A percentile compares a stretch with the other conserved stretches of the same genome.
Conservation (phyloP, 2,329 filamentous ascomycete species). For the Phyllosticta citribraziliensis region DNA sequence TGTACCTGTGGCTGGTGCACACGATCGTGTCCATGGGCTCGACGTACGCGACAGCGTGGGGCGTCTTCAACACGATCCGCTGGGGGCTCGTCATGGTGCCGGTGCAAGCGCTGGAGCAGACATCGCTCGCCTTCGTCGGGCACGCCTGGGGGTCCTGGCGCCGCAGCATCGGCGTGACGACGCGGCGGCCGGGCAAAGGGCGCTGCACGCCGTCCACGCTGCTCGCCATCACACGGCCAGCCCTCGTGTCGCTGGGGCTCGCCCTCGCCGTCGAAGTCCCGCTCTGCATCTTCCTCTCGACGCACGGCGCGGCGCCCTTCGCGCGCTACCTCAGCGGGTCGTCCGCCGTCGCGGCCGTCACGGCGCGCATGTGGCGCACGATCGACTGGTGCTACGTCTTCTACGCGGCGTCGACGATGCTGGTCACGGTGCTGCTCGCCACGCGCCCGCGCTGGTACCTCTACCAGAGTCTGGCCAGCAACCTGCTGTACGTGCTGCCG, state of each 20-base stretch:
- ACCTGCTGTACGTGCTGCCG: constrained; percentile 58
- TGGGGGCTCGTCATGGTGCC: constrained; percentile 70
- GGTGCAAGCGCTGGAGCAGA: constrained; percentile 56
- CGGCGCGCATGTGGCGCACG: constrained; percentile 52
- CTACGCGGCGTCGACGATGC: constrained; percentile 55
- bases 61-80: constrained; percentile 62
- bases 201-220: constrained; percentile 9
- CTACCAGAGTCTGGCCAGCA: constrained; percentile 56
- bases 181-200: background rate
- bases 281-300: constrained; percentile 51
- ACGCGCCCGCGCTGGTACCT: constrained; percentile 59
- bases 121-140: constrained; percentile 54
- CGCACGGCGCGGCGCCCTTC: constrained; percentile 50
- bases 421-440: constrained; percentile 55
- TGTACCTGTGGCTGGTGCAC: constrained; percentile 62
- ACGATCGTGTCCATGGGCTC: constrained; percentile 54
- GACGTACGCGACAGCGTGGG: constrained; percentile 63
- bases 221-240: constrained; percentile 40
- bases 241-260: constrained; percentile 42
- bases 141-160: constrained; percentile 54
- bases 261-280: constrained; percentile 52
- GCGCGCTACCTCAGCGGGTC: constrained; percentile 53
- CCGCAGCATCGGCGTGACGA: constrained; percentile 19
- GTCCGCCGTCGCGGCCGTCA: constrained; percentile 48
- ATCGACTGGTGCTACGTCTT: constrained; percentile 56